Percentiles rank a stretch among this genome's conserved stretches.
Evolutionary conservation across 2,329 filamentous ascomycete genomes (phyloP).

Genomic region (Zalaria obscura): DNA sequence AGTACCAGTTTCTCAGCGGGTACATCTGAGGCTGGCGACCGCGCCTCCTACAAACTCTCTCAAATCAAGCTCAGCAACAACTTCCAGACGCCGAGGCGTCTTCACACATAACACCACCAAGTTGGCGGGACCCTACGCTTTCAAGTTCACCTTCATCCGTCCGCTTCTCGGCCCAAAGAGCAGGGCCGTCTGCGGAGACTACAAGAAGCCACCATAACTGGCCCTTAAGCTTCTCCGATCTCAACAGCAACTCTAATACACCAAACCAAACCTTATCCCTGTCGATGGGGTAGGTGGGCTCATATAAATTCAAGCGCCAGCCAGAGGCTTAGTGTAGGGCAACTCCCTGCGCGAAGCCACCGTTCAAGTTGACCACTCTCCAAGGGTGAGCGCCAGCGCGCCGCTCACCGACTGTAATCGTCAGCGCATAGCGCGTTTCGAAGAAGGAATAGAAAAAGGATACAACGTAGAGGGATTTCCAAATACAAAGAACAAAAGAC

Average conservation of each 20-base stretch:
- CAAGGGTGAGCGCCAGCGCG: constrained; percentile 40
- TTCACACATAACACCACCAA: constrained; percentile 52
- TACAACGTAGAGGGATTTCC: not conserved
- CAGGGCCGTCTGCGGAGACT: constrained; percentile 93
- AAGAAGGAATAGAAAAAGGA: not conserved
- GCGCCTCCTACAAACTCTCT: no score
- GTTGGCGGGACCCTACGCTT: constrained; percentile 75
- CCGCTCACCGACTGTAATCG: constrained; percentile 27
- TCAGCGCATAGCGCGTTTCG: not conserved
- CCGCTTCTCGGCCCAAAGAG: constrained; percentile 84
- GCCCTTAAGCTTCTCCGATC: constrained; percentile 13
- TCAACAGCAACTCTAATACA: constrained; percentile 3
- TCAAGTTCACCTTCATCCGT: constrained; percentile 60
- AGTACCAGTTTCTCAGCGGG: no score
- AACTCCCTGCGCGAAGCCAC: constrained; percentile 29
- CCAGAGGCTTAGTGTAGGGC: constrained; percentile 28
- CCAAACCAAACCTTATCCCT: constrained; percentile 5
- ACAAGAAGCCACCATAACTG: constrained; percentile 96
- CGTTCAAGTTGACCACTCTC: constrained; percentile 36
- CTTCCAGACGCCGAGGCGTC: constrained; percentile 16
- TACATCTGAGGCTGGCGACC: no score
- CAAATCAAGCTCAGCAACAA: no score
- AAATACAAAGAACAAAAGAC: not conserved
- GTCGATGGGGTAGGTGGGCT: constrained; percentile 1
- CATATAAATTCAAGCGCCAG: not conserved